Percentiles rank a stretch among this genome's conserved stretches.
phyloP scores from a whole-genome alignment of 768 basidiomycete species.

The Paxillus ammoniavirescens region DNA sequence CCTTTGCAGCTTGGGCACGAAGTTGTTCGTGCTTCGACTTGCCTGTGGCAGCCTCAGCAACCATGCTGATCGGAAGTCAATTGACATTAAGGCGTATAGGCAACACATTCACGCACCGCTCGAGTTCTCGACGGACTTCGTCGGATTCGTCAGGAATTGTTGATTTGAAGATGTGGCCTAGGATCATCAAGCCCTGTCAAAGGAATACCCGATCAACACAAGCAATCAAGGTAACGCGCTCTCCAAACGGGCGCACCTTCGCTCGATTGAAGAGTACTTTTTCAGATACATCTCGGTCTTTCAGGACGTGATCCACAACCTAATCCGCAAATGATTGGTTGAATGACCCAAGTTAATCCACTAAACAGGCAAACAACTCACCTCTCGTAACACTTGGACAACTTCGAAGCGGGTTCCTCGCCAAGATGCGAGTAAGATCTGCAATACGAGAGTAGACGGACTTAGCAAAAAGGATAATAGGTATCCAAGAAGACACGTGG shows the following conservation, averaged over 20 bases:
- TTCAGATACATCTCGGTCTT: slow-evolving; percentile 74
- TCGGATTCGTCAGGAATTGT: slow-evolving; percentile 87
- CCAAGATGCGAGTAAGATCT: slow-evolving; percentile 98
- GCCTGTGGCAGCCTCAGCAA: slow-evolving; percentile 79
- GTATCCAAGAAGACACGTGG: background rate
- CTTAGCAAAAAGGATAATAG: background rate
- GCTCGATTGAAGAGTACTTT: slow-evolving; percentile 75
- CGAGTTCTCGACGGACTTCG: slow-evolving; percentile 90
- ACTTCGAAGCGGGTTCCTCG: slow-evolving; percentile 96
- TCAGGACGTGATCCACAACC: slow-evolving; percentile 84
- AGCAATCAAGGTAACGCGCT: background rate
- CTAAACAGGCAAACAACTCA: slow-evolving; percentile 11
- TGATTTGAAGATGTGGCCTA: slow-evolving; percentile 87
- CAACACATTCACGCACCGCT: slow-evolving; percentile 56
- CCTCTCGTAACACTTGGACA: slow-evolving; percentile 82
- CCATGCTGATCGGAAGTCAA: slow-evolving; percentile 53
- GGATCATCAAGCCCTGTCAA: slow-evolving; percentile 74
- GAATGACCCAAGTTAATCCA: slow-evolving; percentile 2
- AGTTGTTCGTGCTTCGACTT: slow-evolving; percentile 56
- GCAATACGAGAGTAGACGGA: background rate
- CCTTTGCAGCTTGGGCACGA: slow-evolving; percentile 24
- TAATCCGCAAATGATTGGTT: slow-evolving; percentile 20
- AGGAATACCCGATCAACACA: background rate
- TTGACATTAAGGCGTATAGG: background rate
- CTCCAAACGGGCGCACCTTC: slow-evolving; percentile 49